Evolutionary conservation across 164 flowering plant genomes (phyloP).

Genomic region (Vitis cinerea): DNA sequence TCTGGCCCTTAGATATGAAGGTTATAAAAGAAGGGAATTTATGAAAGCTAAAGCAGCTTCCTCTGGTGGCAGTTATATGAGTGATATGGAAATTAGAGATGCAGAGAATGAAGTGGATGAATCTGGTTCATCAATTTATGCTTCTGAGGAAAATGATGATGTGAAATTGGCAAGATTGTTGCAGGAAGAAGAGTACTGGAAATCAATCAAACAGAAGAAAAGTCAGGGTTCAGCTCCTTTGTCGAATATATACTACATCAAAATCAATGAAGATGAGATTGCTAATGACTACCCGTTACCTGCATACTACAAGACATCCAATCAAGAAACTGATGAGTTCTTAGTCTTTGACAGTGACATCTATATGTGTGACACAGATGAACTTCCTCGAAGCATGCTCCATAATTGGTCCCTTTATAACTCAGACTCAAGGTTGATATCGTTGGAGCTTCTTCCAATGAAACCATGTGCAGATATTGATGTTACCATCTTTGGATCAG

Average conservation of each 20-base stretch:
- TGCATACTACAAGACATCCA: conserved; percentile 61
- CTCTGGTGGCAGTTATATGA: conserved; percentile 29
- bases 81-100: conserved; percentile 20
- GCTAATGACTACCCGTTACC: conserved; percentile 94
- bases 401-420: conserved; percentile 94
- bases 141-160: conserved; percentile 62
- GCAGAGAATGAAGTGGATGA: conserved; percentile 17
- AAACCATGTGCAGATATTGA: conserved; percentile 80
- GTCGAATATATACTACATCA: conserved; percentile 60
- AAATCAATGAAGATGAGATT: conserved; percentile 93
- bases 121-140: conserved; percentile 1
- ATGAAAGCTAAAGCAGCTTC: conserved; percentile 7
- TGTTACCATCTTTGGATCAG: conserved; percentile 87
- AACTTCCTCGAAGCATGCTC: conserved; percentile 76
- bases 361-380: conserved; percentile 38
- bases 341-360: conserved; percentile 59
- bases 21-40: conserved; percentile 31
- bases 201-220: conserved; percentile 59
- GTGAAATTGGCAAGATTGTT: conserved; percentile 61
- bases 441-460: conserved; percentile 94
- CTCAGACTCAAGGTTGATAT: conserved; percentile 77
- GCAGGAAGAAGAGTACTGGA: conserved; percentile 81
- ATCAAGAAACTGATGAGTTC: conserved; percentile 76
- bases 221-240: conserved; percentile 24
- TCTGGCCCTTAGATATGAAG: conserved; percentile 57